phyloP scores from a whole-genome alignment of 257 asterid species.

The Lycium ferocissimum region DNA sequence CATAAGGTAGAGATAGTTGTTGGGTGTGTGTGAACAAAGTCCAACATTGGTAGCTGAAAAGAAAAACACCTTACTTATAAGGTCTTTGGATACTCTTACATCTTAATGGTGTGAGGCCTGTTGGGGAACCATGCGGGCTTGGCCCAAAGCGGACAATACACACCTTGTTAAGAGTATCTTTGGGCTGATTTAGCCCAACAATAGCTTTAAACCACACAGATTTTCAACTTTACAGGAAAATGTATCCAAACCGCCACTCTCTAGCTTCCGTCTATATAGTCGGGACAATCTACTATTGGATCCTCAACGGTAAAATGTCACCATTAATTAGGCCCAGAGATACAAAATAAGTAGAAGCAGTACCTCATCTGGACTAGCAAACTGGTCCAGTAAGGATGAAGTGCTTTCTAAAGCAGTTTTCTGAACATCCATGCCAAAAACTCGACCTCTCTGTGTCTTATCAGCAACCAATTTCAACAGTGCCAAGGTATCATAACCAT shows the following conservation, averaged over 20 bases:
- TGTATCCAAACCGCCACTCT: neutral
- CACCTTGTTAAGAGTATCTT: no score
- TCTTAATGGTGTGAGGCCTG: no score
- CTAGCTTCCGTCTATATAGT: neutral
- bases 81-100: no score
- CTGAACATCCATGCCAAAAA: constrained; percentile 84
- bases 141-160: no score
- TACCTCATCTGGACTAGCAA: constrained; percentile 69
- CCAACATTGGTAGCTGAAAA: no score
- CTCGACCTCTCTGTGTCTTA: constrained; percentile 62
- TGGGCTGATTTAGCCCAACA: no score
- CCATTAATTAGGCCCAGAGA: constrained; percentile 18
- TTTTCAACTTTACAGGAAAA: neutral
- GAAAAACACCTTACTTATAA: no score
- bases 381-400: constrained; percentile 66
- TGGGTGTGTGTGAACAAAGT: no score
- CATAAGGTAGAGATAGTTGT: no score
- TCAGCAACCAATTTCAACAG: constrained; percentile 72
- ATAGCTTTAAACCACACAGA: neutral
- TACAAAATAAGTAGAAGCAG: neutral
- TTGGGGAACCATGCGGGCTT: no score
- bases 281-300: neutral
- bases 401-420: constrained; percentile 78
- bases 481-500: constrained; percentile 87
- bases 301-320: neutral